Conservation (phyloP, 2,329 filamentous ascomycete species). For the Scedosporium dehoogii region DNA sequence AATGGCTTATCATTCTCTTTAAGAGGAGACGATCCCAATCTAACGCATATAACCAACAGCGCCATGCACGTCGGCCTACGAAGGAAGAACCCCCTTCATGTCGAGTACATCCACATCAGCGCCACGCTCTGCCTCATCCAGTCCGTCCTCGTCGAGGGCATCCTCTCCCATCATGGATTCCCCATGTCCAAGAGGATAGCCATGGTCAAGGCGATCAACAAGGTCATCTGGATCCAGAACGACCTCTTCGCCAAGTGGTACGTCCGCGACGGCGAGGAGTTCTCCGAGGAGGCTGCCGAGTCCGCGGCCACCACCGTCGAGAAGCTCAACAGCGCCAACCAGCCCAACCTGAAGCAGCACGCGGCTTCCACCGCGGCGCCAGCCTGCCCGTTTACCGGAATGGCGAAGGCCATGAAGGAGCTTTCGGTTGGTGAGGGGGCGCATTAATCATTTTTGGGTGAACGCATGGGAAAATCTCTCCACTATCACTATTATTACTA, state of each 20-base stretch:
- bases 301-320: background rate
- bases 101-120: constrained; percentile 75
- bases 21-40: too few species aligned
- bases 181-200: constrained; percentile 59
- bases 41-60: too few species aligned
- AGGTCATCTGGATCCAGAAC: constrained; percentile 84
- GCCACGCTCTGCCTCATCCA: constrained; percentile 65
- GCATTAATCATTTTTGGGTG: background rate
- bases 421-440: background rate
- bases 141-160: constrained; percentile 66
- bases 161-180: constrained; percentile 61
- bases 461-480: background rate
- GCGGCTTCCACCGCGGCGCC: background rate
- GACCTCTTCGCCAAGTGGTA: constrained; percentile 78
- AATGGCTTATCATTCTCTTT: too few species aligned
- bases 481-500: too few species aligned
- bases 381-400: background rate
- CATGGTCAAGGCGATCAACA: constrained; percentile 65
- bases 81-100: constrained; percentile 62
- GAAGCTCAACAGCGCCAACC: background rate
- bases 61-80: constrained; percentile 74
- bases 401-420: background rate
- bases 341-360: background rate
- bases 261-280: constrained; percentile 59
- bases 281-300: constrained; percentile 17